Conservation (phyloP, 495 filamentous ascomycete species). For the Xylaria sp. region DNA sequence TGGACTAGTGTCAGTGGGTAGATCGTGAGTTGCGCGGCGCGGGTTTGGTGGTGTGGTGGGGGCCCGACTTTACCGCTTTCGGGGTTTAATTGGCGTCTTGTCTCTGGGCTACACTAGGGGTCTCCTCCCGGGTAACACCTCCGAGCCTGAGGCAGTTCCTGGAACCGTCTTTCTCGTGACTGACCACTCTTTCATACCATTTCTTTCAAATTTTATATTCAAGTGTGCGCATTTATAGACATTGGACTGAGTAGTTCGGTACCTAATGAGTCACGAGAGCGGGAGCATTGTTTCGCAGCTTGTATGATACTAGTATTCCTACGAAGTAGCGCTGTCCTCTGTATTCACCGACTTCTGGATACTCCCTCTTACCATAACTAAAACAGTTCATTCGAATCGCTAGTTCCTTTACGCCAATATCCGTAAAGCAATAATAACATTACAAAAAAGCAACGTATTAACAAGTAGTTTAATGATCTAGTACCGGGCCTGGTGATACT, state of each 20-base stretch:
- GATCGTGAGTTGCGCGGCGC: neutral
- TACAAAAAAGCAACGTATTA: neutral
- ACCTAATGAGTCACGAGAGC: neutral
- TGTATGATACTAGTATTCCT: neutral
- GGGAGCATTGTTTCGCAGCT: neutral
- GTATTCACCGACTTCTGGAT: neutral
- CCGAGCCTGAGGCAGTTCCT: neutral
- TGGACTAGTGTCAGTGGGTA: neutral
- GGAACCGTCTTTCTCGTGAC: neutral
- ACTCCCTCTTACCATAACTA: neutral
- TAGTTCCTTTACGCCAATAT: neutral
- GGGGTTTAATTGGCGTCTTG: constrained; percentile 11
- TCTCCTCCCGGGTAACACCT: neutral
- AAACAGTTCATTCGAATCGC: neutral
- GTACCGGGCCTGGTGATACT: too few species aligned
- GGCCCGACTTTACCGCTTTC: constrained; percentile 5
- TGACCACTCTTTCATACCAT: neutral
- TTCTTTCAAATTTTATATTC: neutral
- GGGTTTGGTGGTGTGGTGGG: neutral
- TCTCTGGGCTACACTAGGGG: neutral
- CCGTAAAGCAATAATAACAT: too few species aligned
- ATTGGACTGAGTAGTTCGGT: neutral
- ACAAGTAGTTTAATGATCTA: neutral
- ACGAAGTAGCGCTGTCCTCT: neutral
- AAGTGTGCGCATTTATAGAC: neutral